A percentile compares a stretch with the other conserved stretches of the same genome.
Evolutionary conservation across 2,329 filamentous ascomycete species (phyloP).

Genomic region (Aciculosporium take): DNA sequence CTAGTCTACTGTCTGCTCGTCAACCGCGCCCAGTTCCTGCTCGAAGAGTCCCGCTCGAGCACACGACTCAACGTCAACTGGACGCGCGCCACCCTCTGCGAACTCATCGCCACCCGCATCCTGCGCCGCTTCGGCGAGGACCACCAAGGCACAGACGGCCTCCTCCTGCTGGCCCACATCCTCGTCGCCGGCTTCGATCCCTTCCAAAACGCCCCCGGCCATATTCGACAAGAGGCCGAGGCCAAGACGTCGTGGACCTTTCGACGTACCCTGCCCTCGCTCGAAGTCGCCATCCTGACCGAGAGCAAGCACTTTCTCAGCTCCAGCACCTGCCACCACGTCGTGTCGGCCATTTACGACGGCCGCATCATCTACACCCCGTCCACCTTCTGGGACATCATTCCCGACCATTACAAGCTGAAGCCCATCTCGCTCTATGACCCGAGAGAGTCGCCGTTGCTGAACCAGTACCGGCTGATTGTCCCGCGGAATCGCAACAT

Average conservation of each 20-base stretch:
- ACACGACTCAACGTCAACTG: conserved; percentile 72
- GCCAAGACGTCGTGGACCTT: conserved; percentile 32
- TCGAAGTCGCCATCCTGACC: conserved; percentile 72
- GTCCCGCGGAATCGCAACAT: conserved; percentile 66
- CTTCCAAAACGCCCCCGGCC: conserved; percentile 64
- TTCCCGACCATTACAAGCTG: conserved; percentile 75
- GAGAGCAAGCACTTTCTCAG: conserved; percentile 68
- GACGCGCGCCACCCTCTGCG: conserved; percentile 64
- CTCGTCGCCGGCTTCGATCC: conserved; percentile 74
- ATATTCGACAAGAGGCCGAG: conserved; percentile 46
- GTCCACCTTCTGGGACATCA: conserved; percentile 66
- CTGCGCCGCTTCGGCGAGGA: conserved; percentile 68
- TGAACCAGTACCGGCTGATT: conserved; percentile 76
- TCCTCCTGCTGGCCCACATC: conserved; percentile 63
- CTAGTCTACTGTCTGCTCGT: conserved; percentile 74
- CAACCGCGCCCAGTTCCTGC: conserved; percentile 65
- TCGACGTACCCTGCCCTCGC: conserved; percentile 52
- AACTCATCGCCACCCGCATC: conserved; percentile 66
- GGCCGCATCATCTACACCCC: conserved; percentile 73
- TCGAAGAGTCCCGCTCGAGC: conserved; percentile 60
- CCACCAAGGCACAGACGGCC: conserved; percentile 52
- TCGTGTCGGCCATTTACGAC: conserved; percentile 70
- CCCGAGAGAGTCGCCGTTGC: conserved; percentile 55
- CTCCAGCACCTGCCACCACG: conserved; percentile 65
- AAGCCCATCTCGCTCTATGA: conserved; percentile 72